Conservation (phyloP, 176 grass and related monocot genomes). For the Elaeis guineensis region DNA sequence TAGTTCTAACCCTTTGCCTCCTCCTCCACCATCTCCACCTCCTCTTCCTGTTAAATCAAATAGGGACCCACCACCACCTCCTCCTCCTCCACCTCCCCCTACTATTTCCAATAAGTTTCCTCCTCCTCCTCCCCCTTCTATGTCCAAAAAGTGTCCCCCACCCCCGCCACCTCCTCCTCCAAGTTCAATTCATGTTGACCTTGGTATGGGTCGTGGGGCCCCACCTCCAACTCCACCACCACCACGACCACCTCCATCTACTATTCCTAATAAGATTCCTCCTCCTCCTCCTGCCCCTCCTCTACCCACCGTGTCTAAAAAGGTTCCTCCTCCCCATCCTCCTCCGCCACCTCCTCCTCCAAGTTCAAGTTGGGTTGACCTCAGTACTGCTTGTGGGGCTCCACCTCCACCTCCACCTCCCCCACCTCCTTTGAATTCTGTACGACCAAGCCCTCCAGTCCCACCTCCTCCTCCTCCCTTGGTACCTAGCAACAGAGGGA, state of each 20-base stretch:
- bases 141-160: conserved; percentile 7
- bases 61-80: conserved; percentile 24
- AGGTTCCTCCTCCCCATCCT: conserved; percentile 10
- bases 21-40: background rate
- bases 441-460: conserved; percentile 24
- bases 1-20: too few relatives aligned
- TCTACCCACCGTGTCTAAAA: conserved; percentile 18
- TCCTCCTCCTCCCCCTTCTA: conserved; percentile 12
- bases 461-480: conserved; percentile 54
- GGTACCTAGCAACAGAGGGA: conserved; percentile 32
- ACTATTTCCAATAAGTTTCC: background rate
- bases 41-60: too few relatives aligned
- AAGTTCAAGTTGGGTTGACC: background rate
- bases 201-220: too few relatives aligned
- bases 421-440: conserved; percentile 18
- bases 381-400: background rate
- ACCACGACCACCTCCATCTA: conserved; percentile 5
- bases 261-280: background rate
- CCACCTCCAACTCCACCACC: conserved; percentile 28
- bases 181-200: too few relatives aligned
- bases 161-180: background rate
- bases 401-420: background rate
- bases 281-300: conserved; percentile 17
- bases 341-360: conserved; percentile 2
- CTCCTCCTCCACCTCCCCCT: background rate